Conservation (phyloP, 2,329 filamentous ascomycete genomes). For the Scorias spongiosa region DNA sequence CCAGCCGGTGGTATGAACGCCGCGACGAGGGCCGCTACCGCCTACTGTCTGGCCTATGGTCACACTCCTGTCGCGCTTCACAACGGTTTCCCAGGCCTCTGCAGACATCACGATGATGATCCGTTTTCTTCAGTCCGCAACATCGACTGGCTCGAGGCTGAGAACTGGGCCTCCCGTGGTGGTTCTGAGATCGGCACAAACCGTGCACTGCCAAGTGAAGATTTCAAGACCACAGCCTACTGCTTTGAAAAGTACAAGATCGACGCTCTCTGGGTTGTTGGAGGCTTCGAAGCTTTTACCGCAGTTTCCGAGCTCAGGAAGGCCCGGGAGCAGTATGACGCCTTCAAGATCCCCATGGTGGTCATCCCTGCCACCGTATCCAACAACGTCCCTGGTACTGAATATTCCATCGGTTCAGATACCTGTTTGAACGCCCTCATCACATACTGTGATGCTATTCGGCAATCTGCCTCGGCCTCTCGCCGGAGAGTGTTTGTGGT, state of each 20-base stretch:
- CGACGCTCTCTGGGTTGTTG: conserved; percentile 74
- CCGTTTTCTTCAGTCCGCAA: conserved; percentile 70
- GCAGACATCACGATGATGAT: conserved; percentile 73
- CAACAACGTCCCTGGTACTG: conserved; percentile 95
- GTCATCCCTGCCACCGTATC: conserved; percentile 93
- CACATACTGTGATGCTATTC: conserved; percentile 91
- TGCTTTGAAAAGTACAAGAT: conserved; percentile 79
- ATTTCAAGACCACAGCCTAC: conserved; percentile 66
- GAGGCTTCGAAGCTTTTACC: conserved; percentile 94
- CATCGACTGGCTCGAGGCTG: conserved; percentile 85
- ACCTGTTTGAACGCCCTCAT: conserved; percentile 93
- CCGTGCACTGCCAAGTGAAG: conserved; percentile 76
- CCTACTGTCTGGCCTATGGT: conserved; percentile 82
- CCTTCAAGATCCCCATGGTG: conserved; percentile 83
- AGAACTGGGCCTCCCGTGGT: conserved; percentile 89
- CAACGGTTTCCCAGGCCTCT: conserved; percentile 90
- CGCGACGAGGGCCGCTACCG: conserved; percentile 80
- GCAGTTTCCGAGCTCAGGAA: conserved; percentile 75
- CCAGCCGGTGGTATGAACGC: conserved; percentile 98
- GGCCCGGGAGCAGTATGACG: conserved; percentile 61
- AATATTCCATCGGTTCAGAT: conserved; percentile 92
- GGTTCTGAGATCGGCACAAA: conserved; percentile 98
- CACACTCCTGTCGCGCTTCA: conserved; percentile 86
- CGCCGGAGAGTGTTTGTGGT: conserved; percentile 92
- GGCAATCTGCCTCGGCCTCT: conserved; percentile 88